A percentile compares a stretch with the other conserved stretches of the same genome.
phyloP scores from a whole-genome alignment of 495 filamentous ascomycete genomes.

The Haplographium delicatum region DNA sequence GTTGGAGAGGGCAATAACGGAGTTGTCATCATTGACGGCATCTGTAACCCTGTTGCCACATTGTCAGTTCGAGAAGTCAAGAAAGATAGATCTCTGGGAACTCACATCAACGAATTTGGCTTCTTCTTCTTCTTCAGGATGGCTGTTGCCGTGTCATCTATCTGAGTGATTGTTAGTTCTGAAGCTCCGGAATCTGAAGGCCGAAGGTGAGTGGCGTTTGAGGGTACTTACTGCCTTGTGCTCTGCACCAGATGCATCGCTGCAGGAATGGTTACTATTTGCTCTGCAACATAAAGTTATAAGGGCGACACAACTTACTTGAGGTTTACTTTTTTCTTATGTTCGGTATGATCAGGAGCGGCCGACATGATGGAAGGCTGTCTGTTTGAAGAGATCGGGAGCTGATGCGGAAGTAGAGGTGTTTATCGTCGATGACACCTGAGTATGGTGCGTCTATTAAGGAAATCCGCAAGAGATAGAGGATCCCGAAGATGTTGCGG shows the following conservation, averaged over 20 bases:
- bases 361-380: slow-evolving; percentile 23
- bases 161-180: slow-evolving; percentile 44
- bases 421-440: slow-evolving; percentile 1
- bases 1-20: slow-evolving; percentile 95
- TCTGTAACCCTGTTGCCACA: slow-evolving; percentile 74
- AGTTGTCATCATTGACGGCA: slow-evolving; percentile 98
- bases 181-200: slow-evolving; percentile 17
- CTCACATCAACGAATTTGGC: slow-evolving; percentile 92
- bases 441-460: slow-evolving; percentile 4
- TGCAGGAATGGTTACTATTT: slow-evolving; percentile 39
- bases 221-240: slow-evolving; percentile 65
- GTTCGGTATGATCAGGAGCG: slow-evolving; percentile 43
- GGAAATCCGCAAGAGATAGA: slow-evolving; percentile 3
- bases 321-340: slow-evolving; percentile 91
- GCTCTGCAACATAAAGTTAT: slow-evolving; percentile 3
- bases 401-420: not conserved
- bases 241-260: slow-evolving; percentile 85
- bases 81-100: slow-evolving; percentile 1
- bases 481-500: slow-evolving; percentile 1
- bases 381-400: not conserved
- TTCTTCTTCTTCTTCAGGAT: slow-evolving; percentile 99
- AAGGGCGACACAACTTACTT: slow-evolving; percentile 52
- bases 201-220: slow-evolving; percentile 30
- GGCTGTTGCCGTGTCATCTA: slow-evolving; percentile 90
- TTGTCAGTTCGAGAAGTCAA: slow-evolving; percentile 32